Evolutionary conservation across 2,329 filamentous ascomycete species (phyloP), one percentile per base, ranked within the genome.

Genomic region (Arthroderma sp.): DNA sequence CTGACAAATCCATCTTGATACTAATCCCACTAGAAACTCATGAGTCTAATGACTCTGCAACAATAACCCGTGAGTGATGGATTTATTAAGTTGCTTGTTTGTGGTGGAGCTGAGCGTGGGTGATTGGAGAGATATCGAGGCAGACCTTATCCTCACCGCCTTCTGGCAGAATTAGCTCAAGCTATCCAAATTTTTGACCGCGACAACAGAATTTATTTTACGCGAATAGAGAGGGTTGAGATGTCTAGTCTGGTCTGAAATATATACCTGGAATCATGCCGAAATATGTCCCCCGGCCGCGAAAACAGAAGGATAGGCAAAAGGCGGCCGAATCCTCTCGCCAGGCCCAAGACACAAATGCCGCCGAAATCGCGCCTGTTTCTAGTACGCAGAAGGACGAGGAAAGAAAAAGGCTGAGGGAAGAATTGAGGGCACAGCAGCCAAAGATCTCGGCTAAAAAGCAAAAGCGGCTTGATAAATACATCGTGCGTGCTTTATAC

Each of bases 391-490:
- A 77, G 56, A 70, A 69, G 53, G 72, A 77, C 47, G 70, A 69
- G 46, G 69, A 68, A 53, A 71, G 71, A 52, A 61, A 63, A 39
- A 65, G 67, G 45, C 56, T 81, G 47, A 69, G 69, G 51, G 71
- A 72, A 38, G 71, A 79, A 54, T 54, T 80, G 47, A 66, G 66
- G 48, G 65, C 71, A 32, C 66, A 72, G 40, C 68, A 76, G 50
- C 65, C 71, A 3, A 75, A 74, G 51, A 71, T 80, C 47, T 77
- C 73, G 1, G 64, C 68, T 15, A 82, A 82, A 62, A 83, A 83
- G 63, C 71, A 77, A 53, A 82, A 82, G 65, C 68, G 79, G 44
- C 57, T 83, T 50, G 77, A 82, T 53, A 82, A 82, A 57, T 83
- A 82, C 52, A 78, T 83, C 61, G 73, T 75, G 59, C 31, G 68